Evolutionary conservation across 768 basidiomycete genomes (phyloP), one percentile per base, ranked within the genome.

Genomic region (Macrocybe gigantea): DNA sequence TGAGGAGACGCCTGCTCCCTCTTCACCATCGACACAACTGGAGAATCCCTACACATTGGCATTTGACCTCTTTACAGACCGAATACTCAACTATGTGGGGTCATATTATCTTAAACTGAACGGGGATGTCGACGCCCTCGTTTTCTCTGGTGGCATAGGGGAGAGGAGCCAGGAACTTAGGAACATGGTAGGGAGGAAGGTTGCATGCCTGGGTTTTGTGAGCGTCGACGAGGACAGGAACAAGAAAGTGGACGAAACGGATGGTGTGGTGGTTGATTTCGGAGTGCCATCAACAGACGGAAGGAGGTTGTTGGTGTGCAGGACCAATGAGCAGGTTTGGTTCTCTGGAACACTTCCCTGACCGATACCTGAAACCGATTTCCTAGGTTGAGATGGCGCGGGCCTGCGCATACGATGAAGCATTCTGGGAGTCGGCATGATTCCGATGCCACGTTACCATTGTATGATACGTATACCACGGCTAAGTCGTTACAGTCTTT

Each of bases 141-240:
- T 93, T 9, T 93, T 94, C 61, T 75, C 88, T 0, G 92, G 93
- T 3, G 92, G 92, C 0, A 90, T 96, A 45, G 93, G 93, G 0
- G 93, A 96, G 64, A 74, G 73, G 53, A 79, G 82, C 50, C 68
- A 64, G 12, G 72, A 78, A 54, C 64, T 97, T 46, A 67, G 93
- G 37, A 60, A 66, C 36, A 77, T 78, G 13, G 69, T 94, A 12
- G 73, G 73, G 3, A 62, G 72, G 33, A 69, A 74, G 33, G 66
- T 85, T 11, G 55, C 45, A 12, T 86, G 80, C 65, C 60, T 93
- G 38, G 90, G 89, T 1, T 83, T 82, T 49, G 64, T 70, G 29
- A 48, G 51, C 0, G 63, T 88, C 8, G 76, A 82, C 43, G 57
- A 59, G 5, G 59, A 50, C 48, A 78, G 73, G 59, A 85, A 84